Conservation (phyloP, 78 protist genomes). For the slime mould (Dictyostelium discoideum) region DNA sequence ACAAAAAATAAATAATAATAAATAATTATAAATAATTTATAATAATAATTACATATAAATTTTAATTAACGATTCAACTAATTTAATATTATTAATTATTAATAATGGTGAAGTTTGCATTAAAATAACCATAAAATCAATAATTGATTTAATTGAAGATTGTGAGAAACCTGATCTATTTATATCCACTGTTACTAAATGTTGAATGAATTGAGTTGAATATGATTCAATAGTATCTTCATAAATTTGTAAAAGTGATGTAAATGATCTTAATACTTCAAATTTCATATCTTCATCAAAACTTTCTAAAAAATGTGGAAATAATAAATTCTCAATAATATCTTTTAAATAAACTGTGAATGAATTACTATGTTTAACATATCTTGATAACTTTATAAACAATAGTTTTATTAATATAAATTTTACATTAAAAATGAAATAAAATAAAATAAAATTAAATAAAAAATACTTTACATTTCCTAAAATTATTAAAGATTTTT, state of each 20-base stretch:
- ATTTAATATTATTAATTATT: not conserved
- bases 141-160: slow-evolving; percentile 12
- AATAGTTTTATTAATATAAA: not conserved
- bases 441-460: not conserved
- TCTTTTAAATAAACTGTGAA: not conserved
- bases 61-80: slow-evolving; percentile 20
- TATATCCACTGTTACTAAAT: not conserved
- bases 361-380: slow-evolving; percentile 25
- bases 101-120: slow-evolving; percentile 31
- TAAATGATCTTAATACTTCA: slow-evolving; percentile 27
- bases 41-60: slow-evolving; percentile 12
- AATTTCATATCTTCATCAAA: not conserved
- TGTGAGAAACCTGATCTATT: not conserved
- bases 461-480: slow-evolving; percentile 17
- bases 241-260: slow-evolving; percentile 48
- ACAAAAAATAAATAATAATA: not conserved
- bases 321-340: slow-evolving; percentile 6
- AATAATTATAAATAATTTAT: not conserved
- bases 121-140: slow-evolving; percentile 11
- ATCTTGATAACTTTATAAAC: slow-evolving; percentile 43
- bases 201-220: not conserved
- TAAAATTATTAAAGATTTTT: not conserved
- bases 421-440: not conserved
- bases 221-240: slow-evolving; percentile 15
- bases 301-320: not conserved